Base-by-base conservation (phyloP, 1,284 basidiomycete species). In the Pseudozyma hubeiensis region DNA sequence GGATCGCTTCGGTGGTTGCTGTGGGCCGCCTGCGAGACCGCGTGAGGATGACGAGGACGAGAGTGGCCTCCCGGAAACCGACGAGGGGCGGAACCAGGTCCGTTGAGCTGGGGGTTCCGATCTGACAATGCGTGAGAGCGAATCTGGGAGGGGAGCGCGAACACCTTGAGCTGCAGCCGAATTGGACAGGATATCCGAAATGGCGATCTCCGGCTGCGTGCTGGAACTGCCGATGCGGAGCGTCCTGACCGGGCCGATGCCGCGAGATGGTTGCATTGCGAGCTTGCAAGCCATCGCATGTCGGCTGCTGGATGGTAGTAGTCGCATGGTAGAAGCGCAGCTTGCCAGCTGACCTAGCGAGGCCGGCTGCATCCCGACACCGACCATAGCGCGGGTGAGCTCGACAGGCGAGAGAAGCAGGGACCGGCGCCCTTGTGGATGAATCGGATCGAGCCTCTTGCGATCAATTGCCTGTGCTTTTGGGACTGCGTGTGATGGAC, bases 131-230 rank as follows among this genome's bases (percentile, higher is more conserved):
- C 57, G 57, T 0, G 67, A 43, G 19, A 65, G 60, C 16, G 67
- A 56, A 13, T 52, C n/a, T 19, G 67, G 54, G 0, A 70, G 48
- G 6, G 67, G 62, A 2, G 67, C 44, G 14, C 29, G 37, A 17
- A 61, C 13, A 10, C 62, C 67, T 48, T 66, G 58, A 19, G 63
- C 55, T 8, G 24, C 47, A 24, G 63, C 62, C 31, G 68, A 64
- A 19, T 62, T 65, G 54, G 59, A 46, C 7, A 71, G 62, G 13
- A 65, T 54, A 49, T 71, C 63, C 2, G 68, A 71, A 48, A 64
- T 64, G 24, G 63, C 68, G 37, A 63, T 63, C 14, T 65, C 54
- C 4, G 68, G 68, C 40, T 65, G 62, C 0, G 67, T 64, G 29
- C 33, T 41, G 0, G 67, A 64, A 46, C 62, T 61, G 7, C 62